Base-by-base conservation (phyloP, 2,329 filamentous ascomycete species). In the Diplodia scrobiculata region DNA sequence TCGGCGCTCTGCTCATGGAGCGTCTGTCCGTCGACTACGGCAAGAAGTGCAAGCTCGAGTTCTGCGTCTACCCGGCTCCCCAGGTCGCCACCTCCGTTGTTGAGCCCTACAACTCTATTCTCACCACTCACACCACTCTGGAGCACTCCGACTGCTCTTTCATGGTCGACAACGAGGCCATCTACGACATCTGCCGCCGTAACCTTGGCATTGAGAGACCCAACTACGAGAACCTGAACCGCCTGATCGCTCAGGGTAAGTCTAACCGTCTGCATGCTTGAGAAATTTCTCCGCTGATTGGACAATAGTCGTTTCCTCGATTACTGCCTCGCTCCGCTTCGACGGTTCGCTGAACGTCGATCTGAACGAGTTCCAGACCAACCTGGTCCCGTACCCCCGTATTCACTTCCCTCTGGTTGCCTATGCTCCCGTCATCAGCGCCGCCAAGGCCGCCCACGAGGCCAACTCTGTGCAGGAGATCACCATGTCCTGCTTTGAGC, bases 391-490 rank as follows among this genome's bases (percentile, higher is more conserved):
- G 29, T 90, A 89, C 78, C 88, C 88, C 41, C 87, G 88, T 77
- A 90, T 91, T 71, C 88, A 90, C 82, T 91, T 89, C 79, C 88
- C 88, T 63, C 80, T 90, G 54, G 89, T 90, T 80, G 88, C 86
- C 81, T 90, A 90, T 75, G 87, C 88, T 11, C 88, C 88, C 36
- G 88, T 91, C 71, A 83, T 90, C 70, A 90, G 87, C 25, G 86
- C 87, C 67, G 83, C 85, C 82, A 91, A 91, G 85, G 91, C 89
- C 79, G 86, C 88, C 55, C 91, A 95, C 76, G 91, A 95, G 83
- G 89, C 93, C 85, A 96, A 97, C 89, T 95, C 91, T 32, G 94
- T 98, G 72, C 90, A 92, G 83, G 95, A 98, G 86, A 97, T 67
- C 47, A 58, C 59, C 59, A 67, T 67, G 66, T 64, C 50, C 59